Percentiles rank a stretch among this genome's conserved stretches.
These are phyloP conservation scores for Linderniella brevidens DNA, from an alignment of 257 asterid genomes.

Conservation along the genomic window DNA sequence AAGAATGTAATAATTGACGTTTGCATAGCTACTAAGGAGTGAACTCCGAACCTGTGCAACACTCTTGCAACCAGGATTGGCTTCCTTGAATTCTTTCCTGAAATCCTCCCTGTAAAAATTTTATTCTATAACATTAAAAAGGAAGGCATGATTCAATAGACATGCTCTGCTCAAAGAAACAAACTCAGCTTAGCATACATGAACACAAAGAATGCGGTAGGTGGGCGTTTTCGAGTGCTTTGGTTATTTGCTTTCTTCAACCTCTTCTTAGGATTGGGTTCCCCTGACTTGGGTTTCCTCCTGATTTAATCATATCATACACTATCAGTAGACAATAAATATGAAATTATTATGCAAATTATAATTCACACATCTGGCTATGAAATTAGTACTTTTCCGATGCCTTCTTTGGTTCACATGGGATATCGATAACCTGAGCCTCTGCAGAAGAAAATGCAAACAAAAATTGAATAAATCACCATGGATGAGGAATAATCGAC, in stretches of 20 bases:
- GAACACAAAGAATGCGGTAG: constrained; percentile 74
- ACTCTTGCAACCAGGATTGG: constrained; percentile 59
- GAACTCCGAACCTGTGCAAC: constrained; percentile 23
- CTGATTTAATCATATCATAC: no score
- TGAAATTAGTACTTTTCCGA: constrained; percentile 24
- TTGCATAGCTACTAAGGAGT: background rate
- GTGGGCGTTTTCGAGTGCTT: constrained; percentile 51
- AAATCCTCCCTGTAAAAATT: constrained; percentile 40
- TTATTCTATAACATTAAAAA: background rate
- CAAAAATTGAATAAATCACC: background rate
- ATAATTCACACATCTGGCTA: no score
- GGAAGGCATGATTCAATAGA: background rate
- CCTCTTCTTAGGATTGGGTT: no score
- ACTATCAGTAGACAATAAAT: no score
- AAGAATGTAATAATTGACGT: background rate
- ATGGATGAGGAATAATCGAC: background rate
- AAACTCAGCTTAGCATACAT: constrained; percentile 20
- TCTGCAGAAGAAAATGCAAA: constrained; percentile 17
- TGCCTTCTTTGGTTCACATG: constrained; percentile 30
- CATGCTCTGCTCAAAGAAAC: background rate
- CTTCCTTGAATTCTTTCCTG: constrained; percentile 49
- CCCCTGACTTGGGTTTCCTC: no score
- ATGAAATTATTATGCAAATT: no score
- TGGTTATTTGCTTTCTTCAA: constrained; percentile 32
- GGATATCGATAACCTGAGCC: constrained; percentile 46